phyloP scores from a whole-genome alignment of 306 rosid genomes.

The Rosa persica region DNA sequence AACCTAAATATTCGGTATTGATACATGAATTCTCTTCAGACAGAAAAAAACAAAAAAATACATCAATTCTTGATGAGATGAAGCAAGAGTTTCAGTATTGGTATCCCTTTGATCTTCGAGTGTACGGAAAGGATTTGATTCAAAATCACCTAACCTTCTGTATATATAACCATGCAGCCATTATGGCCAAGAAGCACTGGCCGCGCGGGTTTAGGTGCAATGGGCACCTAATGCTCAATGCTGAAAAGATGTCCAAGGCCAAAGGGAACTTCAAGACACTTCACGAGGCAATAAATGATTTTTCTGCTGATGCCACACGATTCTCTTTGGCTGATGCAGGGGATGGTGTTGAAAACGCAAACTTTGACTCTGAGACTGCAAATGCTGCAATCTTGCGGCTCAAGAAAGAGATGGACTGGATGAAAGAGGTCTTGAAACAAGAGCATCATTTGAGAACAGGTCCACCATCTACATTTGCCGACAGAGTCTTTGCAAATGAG shows the following conservation, averaged over 20 bases:
- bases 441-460: conserved; percentile 67
- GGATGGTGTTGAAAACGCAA: conserved; percentile 92
- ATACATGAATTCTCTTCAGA: too few relatives aligned
- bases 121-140: conserved; percentile 87
- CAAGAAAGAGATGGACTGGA: conserved; percentile 81
- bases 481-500: conserved; percentile 76
- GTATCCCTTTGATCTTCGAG: conserved; percentile 94
- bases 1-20: conserved; percentile 52
- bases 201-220: conserved; percentile 89
- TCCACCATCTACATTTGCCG: conserved; percentile 74
- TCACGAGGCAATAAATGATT: conserved; percentile 78
- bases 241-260: conserved; percentile 88
- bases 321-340: conserved; percentile 98
- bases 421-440: conserved; percentile 64
- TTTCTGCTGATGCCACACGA: conserved; percentile 83
- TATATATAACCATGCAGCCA: conserved; percentile 86
- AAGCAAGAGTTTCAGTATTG: conserved; percentile 90
- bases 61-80: conserved; percentile 59
- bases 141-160: conserved; percentile 86
- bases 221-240: conserved; percentile 86
- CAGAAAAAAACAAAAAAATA: conserved; percentile 26
- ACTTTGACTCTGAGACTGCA: conserved; percentile 85
- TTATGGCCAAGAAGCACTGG: conserved; percentile 71
- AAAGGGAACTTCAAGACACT: conserved; percentile 89
- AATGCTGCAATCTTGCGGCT: conserved; percentile 84